Base-by-base conservation (phyloP, 164 flowering plant genomes). In the Vitis rotundifolia region DNA sequence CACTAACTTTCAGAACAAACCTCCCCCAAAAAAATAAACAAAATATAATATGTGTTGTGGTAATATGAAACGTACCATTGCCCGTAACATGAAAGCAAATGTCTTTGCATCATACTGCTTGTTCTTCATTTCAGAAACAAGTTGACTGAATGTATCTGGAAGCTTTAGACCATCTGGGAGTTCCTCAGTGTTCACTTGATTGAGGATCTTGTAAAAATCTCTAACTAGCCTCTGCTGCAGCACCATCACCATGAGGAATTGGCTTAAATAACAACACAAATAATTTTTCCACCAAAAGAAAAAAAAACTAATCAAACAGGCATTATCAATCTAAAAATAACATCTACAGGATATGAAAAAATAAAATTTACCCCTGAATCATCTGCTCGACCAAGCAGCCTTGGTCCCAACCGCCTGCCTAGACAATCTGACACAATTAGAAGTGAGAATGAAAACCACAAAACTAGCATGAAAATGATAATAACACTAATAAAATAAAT, bases 341-440 rank as follows among this genome's bases (percentile, higher is more conserved):
- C 11, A 16, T 13, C 2, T 14, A 28, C 11, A 51, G 29, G 16
- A 14, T 29, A 37, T 12, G 48, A 62, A 48, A 60, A 49, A 22
- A 9, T 50, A 63, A 63, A 37, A 37, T 16, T 87, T 81, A 95
- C 99, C 88, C 78, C 85, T 73, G 97, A 88, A 89, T 86, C 89
- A 83, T 91, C 97, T 70, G 77, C 83, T 73, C 95, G 80, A 59
- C 97, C 92, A 73, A 95, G 94, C 82, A 93, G 72, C 79, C 83
- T 86, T 11, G 99, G 98, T 72, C 99, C 99, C 78, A 85, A 81
- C 48, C 97, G 88, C 76, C 99, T 86, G 47, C 99, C 97, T 74
- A 90, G 79, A 86, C 99, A 95, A 90, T 84, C 99, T 95, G 89
- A 74, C 72, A 37, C 65, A 65, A 61, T 49, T 73, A 71, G 26